Conservation (phyloP, 2,329 filamentous ascomycete genomes). For the Aphanocladium album region DNA sequence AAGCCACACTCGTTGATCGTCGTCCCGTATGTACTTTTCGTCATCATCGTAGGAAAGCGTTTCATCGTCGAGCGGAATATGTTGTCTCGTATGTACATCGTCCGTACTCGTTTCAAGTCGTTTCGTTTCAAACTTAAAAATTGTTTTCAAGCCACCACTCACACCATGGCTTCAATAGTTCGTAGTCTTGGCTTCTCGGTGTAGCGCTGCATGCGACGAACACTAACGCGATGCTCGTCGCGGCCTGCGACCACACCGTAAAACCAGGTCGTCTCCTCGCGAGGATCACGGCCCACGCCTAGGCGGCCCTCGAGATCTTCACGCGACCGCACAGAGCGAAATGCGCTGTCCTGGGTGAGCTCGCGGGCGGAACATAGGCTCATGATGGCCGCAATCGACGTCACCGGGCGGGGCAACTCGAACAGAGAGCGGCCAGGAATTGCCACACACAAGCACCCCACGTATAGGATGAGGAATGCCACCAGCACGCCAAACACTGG, state of each 20-base stretch:
- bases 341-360: constrained; percentile 66
- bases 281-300: constrained; percentile 45
- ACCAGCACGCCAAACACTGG: constrained; percentile 70
- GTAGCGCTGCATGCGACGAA: constrained; percentile 40
- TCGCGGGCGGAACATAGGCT: constrained; percentile 71
- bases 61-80: neutral
- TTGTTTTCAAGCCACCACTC: constrained; percentile 16
- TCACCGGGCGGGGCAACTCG: constrained; percentile 67
- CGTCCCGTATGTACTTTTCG: neutral
- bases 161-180: constrained; percentile 23
- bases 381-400: constrained; percentile 69
- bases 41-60: neutral
- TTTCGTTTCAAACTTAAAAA: neutral
- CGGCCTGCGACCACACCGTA: constrained; percentile 39
- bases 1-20: neutral
- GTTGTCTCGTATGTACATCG: neutral
- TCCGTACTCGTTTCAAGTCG: neutral
- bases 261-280: constrained; percentile 48
- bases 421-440: constrained; percentile 56
- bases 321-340: constrained; percentile 63
- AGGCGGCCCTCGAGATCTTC: constrained; percentile 65
- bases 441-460: constrained; percentile 56
- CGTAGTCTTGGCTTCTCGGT: constrained; percentile 33
- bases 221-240: constrained; percentile 38
- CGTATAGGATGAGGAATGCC: constrained; percentile 65